A percentile compares a stretch with the other conserved stretches of the same genome.
phyloP scores from a whole-genome alignment of 2,329 filamentous ascomycete species.

The Rosellinia necatrix region DNA sequence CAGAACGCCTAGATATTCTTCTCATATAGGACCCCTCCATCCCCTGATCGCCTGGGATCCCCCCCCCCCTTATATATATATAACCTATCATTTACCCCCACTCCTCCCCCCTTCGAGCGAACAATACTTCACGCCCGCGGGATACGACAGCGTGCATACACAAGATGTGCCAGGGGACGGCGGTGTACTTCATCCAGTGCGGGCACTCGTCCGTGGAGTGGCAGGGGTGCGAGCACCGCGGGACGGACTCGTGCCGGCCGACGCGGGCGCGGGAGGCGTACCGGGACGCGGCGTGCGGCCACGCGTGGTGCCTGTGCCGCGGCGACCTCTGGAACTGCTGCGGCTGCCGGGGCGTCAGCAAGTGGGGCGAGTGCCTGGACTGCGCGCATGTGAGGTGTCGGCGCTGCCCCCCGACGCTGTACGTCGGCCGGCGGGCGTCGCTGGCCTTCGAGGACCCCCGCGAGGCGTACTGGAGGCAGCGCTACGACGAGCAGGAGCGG shows the following conservation, averaged over 20 bases:
- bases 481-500: not conserved
- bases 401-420: not conserved
- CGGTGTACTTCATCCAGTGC: slow-evolving; percentile 1
- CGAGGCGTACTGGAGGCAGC: not conserved
- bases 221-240: not conserved
- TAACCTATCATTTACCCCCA: no score
- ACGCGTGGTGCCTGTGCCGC: not conserved
- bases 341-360: not conserved
- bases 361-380: not conserved
- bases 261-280: not conserved
- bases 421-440: not conserved
- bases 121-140: no score
- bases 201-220: slow-evolving; percentile 1
- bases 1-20: no score
- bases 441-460: not conserved
- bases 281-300: not conserved
- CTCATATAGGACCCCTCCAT: no score
- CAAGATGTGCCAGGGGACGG: not conserved
- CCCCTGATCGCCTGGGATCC: no score
- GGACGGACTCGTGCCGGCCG: not conserved
- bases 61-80: no score
- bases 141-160: no score
- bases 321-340: not conserved
- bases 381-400: not conserved
- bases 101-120: no score